Evolutionary conservation across 148 eudicot species (phyloP), one percentile per base, ranked within the genome.

Genomic region (Rheum nobile): DNA sequence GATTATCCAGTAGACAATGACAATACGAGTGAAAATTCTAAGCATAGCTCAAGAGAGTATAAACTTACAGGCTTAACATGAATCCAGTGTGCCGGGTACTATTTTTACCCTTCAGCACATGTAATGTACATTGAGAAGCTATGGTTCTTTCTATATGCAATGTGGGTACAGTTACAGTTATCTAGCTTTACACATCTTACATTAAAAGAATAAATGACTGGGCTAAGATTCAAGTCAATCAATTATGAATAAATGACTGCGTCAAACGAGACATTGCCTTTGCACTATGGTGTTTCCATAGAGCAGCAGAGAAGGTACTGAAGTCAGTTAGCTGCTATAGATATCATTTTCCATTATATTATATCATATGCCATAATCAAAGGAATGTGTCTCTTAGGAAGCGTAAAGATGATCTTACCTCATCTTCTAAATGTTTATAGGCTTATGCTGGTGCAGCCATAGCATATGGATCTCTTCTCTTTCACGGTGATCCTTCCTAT

Each of bases 381-480:
- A n/a, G n/a, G n/a, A n/a, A n/a, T n/a, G n/a, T n/a, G n/a, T n/a
- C n/a, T n/a, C n/a, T n/a, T n/a, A n/a, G n/a, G n/a, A n/a, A n/a
- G n/a, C n/a, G n/a, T n/a, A n/a, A n/a, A n/a, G n/a, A n/a, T n/a
- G n/a, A n/a, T n/a, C n/a, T n/a, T n/a, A n/a, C n/a, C n/a, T n/a
- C n/a, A 71, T 88, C 92, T 46, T 92, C 98, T 54, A 72, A 91
- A 67, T 93, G 98, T 75, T 93, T 91, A 81, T 91, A 93, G n/a
- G n/a, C n/a, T n/a, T n/a, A n/a, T n/a, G n/a, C n/a, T 69, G 84
- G 95, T 80, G 98, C 97, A 63, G 85, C 98, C 38, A 67, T 6
- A 35, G 42, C 22, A 14, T 35, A 32, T 67, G 7, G 98, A 67
- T 88, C 97, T 69, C 91, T 94, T 69, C 90, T 94, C 61, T 87